Evolutionary conservation across 2,329 filamentous ascomycete species (phyloP).

Genomic region (Alternaria metachromatica): DNA sequence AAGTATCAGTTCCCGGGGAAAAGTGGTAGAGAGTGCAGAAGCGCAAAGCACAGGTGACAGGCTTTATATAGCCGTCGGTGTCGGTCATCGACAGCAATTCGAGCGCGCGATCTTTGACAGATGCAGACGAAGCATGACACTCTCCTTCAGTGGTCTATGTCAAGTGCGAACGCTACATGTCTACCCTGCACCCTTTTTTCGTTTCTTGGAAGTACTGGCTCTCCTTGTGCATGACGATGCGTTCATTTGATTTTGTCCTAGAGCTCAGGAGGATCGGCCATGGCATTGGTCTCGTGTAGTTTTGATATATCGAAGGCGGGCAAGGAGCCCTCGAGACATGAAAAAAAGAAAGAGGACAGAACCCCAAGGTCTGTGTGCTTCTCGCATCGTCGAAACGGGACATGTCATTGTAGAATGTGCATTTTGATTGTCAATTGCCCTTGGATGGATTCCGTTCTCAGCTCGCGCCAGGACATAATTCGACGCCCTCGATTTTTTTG

Average conservation of each 20-base stretch:
- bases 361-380: rapidly evolving
- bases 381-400: background rate
- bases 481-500: background rate
- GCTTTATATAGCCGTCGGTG: background rate
- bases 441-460: background rate
- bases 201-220: background rate
- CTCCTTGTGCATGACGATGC: background rate
- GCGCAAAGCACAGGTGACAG: background rate
- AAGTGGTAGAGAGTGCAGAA: background rate
- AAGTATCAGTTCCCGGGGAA: background rate
- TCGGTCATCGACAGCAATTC: background rate
- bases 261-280: background rate
- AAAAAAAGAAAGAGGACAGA: background rate
- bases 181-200: background rate
- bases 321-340: background rate
- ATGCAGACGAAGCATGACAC: background rate
- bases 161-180: background rate
- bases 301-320: background rate
- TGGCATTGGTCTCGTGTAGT: rapidly evolving
- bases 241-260: background rate
- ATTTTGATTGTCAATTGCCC: background rate
- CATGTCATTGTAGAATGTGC: background rate
- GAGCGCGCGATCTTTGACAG: background rate
- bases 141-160: no score
- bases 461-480: background rate